These are phyloP conservation scores for Xerocomellus chrysenteron DNA, from an alignment of 768 basidiomycete species.

Conservation along the genomic window DNA sequence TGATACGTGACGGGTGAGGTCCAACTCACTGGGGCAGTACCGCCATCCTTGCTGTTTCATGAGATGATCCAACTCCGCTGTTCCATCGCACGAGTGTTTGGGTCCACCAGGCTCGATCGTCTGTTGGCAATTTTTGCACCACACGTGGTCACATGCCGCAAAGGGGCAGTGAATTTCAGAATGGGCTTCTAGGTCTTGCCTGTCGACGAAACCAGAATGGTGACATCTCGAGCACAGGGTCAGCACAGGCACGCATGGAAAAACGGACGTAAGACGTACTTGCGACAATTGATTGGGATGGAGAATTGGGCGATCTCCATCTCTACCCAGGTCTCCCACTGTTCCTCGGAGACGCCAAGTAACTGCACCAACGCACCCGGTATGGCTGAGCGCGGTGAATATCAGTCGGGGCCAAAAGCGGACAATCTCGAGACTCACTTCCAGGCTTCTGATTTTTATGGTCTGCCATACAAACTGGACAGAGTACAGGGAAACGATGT, in stretches of 20 bases:
- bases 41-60: slow-evolving; percentile 59
- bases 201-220: slow-evolving; percentile 50
- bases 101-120: slow-evolving; percentile 33
- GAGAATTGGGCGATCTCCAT: slow-evolving; percentile 46
- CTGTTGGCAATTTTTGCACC: slow-evolving; percentile 63
- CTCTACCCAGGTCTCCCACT: slow-evolving; percentile 44
- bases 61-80: slow-evolving; percentile 50
- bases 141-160: slow-evolving; percentile 46
- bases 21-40: slow-evolving; percentile 52
- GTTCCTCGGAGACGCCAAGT: slow-evolving; percentile 45
- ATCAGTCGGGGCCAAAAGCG: neutral
- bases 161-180: slow-evolving; percentile 50
- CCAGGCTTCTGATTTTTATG: slow-evolving; percentile 29
- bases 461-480: slow-evolving; percentile 52
- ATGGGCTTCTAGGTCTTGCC: slow-evolving; percentile 40
- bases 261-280: slow-evolving; percentile 34
- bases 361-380: slow-evolving; percentile 36
- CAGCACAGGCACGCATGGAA: neutral
- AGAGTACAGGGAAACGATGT: slow-evolving; percentile 56
- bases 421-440: slow-evolving; percentile 18
- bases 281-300: slow-evolving; percentile 46
- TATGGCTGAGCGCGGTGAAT: slow-evolving; percentile 33
- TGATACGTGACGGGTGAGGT: neutral
- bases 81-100: slow-evolving; percentile 58
- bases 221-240: slow-evolving; percentile 42